Conservation (phyloP, 2,329 filamentous ascomycete species). For the Cryoendolithus antarcticus region DNA sequence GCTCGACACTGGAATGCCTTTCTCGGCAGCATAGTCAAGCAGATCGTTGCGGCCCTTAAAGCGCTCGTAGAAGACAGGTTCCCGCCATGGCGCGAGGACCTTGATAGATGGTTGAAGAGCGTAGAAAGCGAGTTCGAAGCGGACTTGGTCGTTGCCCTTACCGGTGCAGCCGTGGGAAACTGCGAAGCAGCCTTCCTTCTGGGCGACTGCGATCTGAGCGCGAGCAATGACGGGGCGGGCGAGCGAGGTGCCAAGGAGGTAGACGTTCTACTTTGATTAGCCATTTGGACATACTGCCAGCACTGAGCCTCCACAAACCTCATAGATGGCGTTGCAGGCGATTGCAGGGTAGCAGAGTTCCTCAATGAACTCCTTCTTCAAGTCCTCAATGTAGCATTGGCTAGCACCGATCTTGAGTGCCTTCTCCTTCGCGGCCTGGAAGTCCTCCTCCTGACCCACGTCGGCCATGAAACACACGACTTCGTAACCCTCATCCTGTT, state of each 20-base stretch:
- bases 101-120: slow-evolving; percentile 53
- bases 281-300: neutral
- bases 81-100: slow-evolving; percentile 64
- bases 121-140: slow-evolving; percentile 53
- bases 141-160: slow-evolving; percentile 55
- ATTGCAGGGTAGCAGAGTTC: slow-evolving; percentile 71
- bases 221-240: slow-evolving; percentile 60
- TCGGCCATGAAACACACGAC: slow-evolving; percentile 60
- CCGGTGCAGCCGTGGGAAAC: slow-evolving; percentile 44
- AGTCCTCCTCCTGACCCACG: slow-evolving; percentile 54
- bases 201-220: slow-evolving; percentile 51
- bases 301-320: slow-evolving; percentile 21
- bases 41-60: slow-evolving; percentile 63
- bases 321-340: slow-evolving; percentile 49
- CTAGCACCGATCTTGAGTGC: slow-evolving; percentile 56
- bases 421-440: slow-evolving; percentile 59
- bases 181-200: slow-evolving; percentile 46
- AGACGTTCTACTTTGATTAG: slow-evolving; percentile 35
- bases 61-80: slow-evolving; percentile 56
- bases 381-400: slow-evolving; percentile 50
- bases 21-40: slow-evolving; percentile 55
- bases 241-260: slow-evolving; percentile 45
- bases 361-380: slow-evolving; percentile 60
- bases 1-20: slow-evolving; percentile 58
- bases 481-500: slow-evolving; percentile 42